These are phyloP conservation scores for Jatropha multifida DNA, from an alignment of 441 rosid species.

Conservation along the genomic window DNA sequence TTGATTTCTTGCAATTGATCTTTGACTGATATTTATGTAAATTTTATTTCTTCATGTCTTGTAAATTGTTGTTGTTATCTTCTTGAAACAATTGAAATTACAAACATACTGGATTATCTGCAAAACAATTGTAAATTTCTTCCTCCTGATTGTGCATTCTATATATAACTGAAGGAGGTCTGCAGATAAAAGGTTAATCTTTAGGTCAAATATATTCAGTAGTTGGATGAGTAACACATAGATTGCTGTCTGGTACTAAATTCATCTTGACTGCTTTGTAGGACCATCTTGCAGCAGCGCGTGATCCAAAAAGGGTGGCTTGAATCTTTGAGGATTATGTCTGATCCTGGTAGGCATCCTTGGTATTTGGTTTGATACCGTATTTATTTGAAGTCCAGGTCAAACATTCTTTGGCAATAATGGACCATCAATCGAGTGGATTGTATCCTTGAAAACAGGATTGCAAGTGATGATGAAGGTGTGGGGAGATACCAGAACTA, in stretches of 20 bases:
- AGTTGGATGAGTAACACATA: background rate
- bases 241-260: background rate
- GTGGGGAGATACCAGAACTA: conserved; percentile 22
- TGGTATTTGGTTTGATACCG: conserved; percentile 2
- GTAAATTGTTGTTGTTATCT: background rate
- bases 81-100: background rate
- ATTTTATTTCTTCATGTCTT: background rate
- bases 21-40: background rate
- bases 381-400: conserved; percentile 20
- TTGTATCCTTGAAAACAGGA: conserved; percentile 19
- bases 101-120: background rate
- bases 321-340: conserved; percentile 27
- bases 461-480: conserved; percentile 10
- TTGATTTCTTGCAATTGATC: conserved; percentile 11
- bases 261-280: conserved; percentile 36
- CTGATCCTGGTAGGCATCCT: conserved; percentile 8
- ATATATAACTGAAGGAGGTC: background rate
- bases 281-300: conserved; percentile 90
- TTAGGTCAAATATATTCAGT: background rate
- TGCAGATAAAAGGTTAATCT: background rate
- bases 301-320: conserved; percentile 67
- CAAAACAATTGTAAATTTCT: background rate
- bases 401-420: conserved; percentile 31
- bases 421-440: conserved; percentile 17
- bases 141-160: background rate